Conservation (phyloP, 2,329 filamentous ascomycete genomes). For the Cryphonectria radicalis region DNA sequence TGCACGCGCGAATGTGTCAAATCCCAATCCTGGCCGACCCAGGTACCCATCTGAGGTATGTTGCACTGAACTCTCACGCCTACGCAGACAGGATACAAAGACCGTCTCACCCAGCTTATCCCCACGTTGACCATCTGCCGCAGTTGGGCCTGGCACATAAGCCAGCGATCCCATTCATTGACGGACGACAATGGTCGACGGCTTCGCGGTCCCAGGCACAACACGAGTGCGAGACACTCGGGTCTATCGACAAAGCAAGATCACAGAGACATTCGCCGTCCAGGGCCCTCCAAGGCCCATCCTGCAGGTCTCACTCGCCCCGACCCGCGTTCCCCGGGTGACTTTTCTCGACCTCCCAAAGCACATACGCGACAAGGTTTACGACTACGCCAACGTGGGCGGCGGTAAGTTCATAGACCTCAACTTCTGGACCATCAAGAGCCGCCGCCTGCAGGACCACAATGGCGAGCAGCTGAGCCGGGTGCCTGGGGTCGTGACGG, state of each 20-base stretch:
- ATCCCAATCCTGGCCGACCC: no score
- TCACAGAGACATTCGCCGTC: conserved; percentile 1
- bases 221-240: background rate
- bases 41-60: no score
- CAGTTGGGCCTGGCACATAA: background rate
- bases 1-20: no score
- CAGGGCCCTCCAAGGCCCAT: conserved; percentile 2
- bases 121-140: no score
- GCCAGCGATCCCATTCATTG: background rate
- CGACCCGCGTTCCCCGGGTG: background rate
- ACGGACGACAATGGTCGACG: conserved; percentile 6
- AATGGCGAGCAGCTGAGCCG: conserved; percentile 1
- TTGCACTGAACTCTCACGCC: no score
- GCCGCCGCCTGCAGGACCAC: conserved; percentile 5
- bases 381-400: conserved; percentile 3
- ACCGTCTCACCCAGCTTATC: no score
- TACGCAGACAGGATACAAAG: no score
- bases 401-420: conserved; percentile 3
- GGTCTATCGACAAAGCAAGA: conserved; percentile 9
- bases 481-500: background rate
- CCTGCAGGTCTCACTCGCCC: conserved; percentile 5
- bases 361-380: background rate
- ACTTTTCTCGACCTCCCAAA: conserved; percentile 1
- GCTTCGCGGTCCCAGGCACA: background rate
- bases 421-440: conserved; percentile 8